phyloP scores from a whole-genome alignment of 2,329 filamentous ascomycete species.

The Exophiala dermatitidis region DNA sequence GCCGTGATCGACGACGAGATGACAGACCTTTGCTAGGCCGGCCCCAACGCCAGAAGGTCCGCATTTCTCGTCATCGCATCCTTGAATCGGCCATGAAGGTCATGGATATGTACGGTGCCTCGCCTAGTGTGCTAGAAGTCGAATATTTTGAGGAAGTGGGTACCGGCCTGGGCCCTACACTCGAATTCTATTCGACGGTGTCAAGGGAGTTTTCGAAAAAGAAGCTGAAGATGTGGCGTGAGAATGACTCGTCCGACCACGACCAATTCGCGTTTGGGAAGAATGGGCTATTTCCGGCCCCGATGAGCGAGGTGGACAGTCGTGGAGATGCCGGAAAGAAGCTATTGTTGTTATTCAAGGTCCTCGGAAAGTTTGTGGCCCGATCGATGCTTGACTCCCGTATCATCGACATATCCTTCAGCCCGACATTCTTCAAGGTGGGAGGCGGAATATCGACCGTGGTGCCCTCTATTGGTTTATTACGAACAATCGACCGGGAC shows the following conservation, averaged over 20 bases:
- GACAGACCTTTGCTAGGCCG: constrained; percentile 86
- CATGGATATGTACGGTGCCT: constrained; percentile 97
- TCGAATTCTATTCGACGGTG: constrained; percentile 96
- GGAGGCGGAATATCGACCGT: constrained; percentile 60
- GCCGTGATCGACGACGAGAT: constrained; percentile 74
- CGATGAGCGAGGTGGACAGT: constrained; percentile 72
- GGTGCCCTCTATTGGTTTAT: constrained; percentile 75
- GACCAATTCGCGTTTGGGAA: constrained; percentile 72
- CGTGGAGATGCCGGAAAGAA: constrained; percentile 73
- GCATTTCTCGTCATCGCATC: constrained; percentile 89
- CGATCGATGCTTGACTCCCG: constrained; percentile 96
- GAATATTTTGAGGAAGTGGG: constrained; percentile 99
- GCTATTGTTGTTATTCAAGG: constrained; percentile 79
- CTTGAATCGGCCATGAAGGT: constrained; percentile 95
- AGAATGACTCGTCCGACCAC: constrained; percentile 61
- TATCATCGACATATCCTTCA: constrained; percentile 96
- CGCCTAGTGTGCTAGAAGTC: constrained; percentile 89
- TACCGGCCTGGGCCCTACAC: constrained; percentile 85
- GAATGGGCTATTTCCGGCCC: constrained; percentile 82
- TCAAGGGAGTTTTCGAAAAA: constrained; percentile 97
- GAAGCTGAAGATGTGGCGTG: constrained; percentile 93
- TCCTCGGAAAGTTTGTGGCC: constrained; percentile 93
- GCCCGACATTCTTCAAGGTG: constrained; percentile 94
- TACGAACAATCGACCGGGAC: constrained; percentile 81
- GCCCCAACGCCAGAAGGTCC: constrained; percentile 93